Percentiles rank a stretch among this genome's conserved stretches.
These are phyloP conservation scores for Salix dunnii DNA, from an alignment of 345 rosid genomes.

Conservation along the genomic window DNA sequence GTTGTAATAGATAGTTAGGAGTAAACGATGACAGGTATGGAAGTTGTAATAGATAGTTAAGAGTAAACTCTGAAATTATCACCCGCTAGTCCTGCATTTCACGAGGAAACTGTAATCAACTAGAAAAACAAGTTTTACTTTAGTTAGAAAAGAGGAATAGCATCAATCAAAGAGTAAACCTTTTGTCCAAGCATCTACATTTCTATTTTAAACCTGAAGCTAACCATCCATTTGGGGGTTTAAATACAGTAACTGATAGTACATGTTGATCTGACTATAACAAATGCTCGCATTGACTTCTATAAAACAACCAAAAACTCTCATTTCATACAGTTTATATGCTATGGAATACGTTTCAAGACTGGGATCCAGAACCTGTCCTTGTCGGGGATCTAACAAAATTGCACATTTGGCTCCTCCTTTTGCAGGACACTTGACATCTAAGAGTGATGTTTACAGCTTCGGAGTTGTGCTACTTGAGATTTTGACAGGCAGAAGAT, in stretches of 20 bases:
- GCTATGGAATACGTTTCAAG: neutral
- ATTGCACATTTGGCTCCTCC: conserved; percentile 8
- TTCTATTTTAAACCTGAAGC: neutral
- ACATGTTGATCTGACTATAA: neutral
- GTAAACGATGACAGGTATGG: conserved; percentile 27
- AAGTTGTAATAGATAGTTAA: neutral
- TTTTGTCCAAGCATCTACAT: neutral
- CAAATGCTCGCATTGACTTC: neutral
- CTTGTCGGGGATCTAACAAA: neutral
- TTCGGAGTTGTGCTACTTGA: conserved; percentile 33
- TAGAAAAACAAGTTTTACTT: neutral
- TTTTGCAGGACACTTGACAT: conserved; percentile 30
- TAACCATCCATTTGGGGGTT: neutral
- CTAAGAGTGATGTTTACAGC: conserved; percentile 35
- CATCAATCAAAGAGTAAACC: neutral
- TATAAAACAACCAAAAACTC: neutral
- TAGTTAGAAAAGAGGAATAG: neutral
- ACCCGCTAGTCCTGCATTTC: neutral
- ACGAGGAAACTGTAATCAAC: neutral
- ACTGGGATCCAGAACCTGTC: neutral
- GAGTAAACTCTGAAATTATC: neutral
- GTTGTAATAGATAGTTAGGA: neutral
- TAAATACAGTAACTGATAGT: neutral
- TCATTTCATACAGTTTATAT: neutral
- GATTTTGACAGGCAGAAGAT: conserved; percentile 35